These are phyloP conservation scores for Chrysopogon serrulatus DNA, from an alignment of 176 grass and related monocot species.

Conservation along the genomic window DNA sequence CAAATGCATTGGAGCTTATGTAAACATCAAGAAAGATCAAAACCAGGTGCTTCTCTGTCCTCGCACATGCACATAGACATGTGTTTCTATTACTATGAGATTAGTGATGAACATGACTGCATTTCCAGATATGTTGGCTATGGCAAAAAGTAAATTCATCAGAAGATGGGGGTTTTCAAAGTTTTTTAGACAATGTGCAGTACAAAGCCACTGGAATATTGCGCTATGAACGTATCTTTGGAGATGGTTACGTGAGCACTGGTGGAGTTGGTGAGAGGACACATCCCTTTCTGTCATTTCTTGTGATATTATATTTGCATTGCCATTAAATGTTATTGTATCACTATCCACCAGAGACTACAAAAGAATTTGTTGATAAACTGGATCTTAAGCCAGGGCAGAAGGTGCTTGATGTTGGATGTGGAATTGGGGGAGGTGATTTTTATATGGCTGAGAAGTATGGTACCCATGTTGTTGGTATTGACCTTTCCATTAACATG, in stretches of 20 bases:
- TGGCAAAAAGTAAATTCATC: slow-evolving; percentile 79
- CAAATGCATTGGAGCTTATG: slow-evolving; percentile 91
- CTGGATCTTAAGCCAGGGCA: slow-evolving; percentile 80
- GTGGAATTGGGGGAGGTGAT: slow-evolving; percentile 93
- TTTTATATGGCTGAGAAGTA: slow-evolving; percentile 98
- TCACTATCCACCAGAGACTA: slow-evolving; percentile 58
- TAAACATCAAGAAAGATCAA: slow-evolving; percentile 96
- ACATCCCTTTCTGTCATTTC: background rate
- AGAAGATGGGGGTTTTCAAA: slow-evolving; percentile 79
- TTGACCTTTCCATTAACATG: slow-evolving; percentile 98
- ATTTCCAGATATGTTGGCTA: slow-evolving; percentile 82
- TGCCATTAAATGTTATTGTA: slow-evolving; percentile 2
- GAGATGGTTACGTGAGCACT: slow-evolving; percentile 90
- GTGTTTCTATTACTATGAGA: background rate
- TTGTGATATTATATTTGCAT: background rate
- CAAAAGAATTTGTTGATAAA: slow-evolving; percentile 83
- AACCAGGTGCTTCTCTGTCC: slow-evolving; percentile 60
- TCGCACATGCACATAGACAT: slow-evolving; percentile 1
- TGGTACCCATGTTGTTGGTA: slow-evolving; percentile 83
- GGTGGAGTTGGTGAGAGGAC: slow-evolving; percentile 75
- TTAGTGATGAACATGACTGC: background rate
- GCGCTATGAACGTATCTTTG: slow-evolving; percentile 88
- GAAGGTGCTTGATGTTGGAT: slow-evolving; percentile 96
- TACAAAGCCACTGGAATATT: slow-evolving; percentile 96
- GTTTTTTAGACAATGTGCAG: slow-evolving; percentile 94